Evolutionary conservation across 1,284 basidiomycete genomes (phyloP).

Genomic region (Coniophora puteana): DNA sequence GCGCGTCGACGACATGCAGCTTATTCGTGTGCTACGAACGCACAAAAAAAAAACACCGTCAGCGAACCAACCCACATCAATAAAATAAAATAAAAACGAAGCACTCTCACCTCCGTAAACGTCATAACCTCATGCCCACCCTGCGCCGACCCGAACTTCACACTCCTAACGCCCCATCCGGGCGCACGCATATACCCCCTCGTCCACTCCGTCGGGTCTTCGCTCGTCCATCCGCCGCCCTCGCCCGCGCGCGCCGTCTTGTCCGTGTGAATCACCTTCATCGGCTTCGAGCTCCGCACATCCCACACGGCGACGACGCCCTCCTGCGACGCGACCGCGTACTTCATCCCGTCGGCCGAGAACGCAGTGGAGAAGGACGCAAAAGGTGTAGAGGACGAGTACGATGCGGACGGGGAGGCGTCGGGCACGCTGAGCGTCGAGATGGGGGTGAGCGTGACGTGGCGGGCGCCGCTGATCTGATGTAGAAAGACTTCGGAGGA

Average conservation of each 20-base stretch:
- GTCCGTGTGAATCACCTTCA: constrained; percentile 62
- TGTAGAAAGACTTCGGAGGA: constrained; percentile 79
- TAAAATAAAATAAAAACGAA: constrained; percentile 5
- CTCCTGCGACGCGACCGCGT: constrained; percentile 85
- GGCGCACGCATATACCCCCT: constrained; percentile 53
- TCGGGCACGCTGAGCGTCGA: constrained; percentile 54
- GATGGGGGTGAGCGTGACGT: constrained; percentile 54
- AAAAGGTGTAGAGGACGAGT: constrained; percentile 43
- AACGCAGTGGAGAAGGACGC: constrained; percentile 86
- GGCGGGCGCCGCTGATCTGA: constrained; percentile 55
- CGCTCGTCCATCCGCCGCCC: constrained; percentile 53
- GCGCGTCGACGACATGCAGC: constrained; percentile 75
- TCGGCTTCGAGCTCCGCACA: constrained; percentile 64
- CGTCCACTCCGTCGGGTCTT: constrained; percentile 66
- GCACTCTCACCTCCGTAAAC: constrained; percentile 81
- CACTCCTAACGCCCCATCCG: constrained; percentile 72
- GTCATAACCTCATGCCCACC: constrained; percentile 64
- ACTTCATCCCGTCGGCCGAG: constrained; percentile 75
- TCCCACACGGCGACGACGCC: constrained; percentile 81
- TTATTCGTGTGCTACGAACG: constrained; percentile 62
- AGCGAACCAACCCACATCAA: constrained; percentile 4
- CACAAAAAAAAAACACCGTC: constrained; percentile 8
- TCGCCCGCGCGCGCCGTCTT: constrained; percentile 36
- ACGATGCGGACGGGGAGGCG: constrained; percentile 40
- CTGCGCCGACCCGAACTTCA: constrained; percentile 68